A percentile compares a stretch with the other conserved stretches of the same genome.
These are phyloP conservation scores for Cutaneotrichosporon dermatis DNA, from an alignment of 1,284 basidiomycete genomes.

Conservation along the genomic window DNA sequence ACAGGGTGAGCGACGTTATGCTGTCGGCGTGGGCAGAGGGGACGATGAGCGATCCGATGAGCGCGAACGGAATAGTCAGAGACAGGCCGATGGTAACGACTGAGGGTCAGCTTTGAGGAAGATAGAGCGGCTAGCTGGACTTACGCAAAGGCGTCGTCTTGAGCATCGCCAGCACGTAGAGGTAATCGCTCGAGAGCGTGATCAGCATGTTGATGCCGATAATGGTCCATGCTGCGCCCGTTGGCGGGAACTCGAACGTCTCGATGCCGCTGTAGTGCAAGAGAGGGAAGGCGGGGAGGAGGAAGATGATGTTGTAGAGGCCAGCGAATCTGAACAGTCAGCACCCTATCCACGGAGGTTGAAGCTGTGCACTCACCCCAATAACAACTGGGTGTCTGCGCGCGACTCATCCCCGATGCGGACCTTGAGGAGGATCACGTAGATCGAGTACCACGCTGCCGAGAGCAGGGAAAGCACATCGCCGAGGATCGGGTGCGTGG, in stretches of 20 bases:
- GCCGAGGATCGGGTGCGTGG: conserved; percentile 56
- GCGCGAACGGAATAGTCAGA: conserved; percentile 69
- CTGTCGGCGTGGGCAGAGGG: conserved; percentile 30
- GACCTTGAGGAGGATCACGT: conserved; percentile 88
- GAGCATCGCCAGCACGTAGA: conserved; percentile 87
- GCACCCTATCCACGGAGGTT: conserved; percentile 4
- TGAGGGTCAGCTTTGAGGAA: background rate
- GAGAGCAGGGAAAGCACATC: conserved; percentile 75
- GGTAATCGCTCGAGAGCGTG: conserved; percentile 76
- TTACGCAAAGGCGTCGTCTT: conserved; percentile 77
- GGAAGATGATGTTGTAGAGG: conserved; percentile 74
- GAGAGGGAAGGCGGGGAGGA: conserved; percentile 76
- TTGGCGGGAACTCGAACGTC: conserved; percentile 66
- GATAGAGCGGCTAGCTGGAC: background rate
- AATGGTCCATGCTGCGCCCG: conserved; percentile 58
- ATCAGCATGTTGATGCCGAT: conserved; percentile 82
- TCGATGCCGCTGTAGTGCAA: conserved; percentile 76
- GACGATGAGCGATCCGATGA: conserved; percentile 43
- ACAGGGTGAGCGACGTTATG: conserved; percentile 57
- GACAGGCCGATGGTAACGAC: conserved; percentile 84
- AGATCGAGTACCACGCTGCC: conserved; percentile 82
- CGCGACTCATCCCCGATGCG: conserved; percentile 76
- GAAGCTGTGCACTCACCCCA: conserved; percentile 55
- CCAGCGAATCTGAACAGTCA: conserved; percentile 64
- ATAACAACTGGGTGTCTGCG: conserved; percentile 88